A percentile compares a stretch with the other conserved stretches of the same genome.
phyloP scores from a whole-genome alignment of 768 basidiomycete species.

The Russula emetica region DNA sequence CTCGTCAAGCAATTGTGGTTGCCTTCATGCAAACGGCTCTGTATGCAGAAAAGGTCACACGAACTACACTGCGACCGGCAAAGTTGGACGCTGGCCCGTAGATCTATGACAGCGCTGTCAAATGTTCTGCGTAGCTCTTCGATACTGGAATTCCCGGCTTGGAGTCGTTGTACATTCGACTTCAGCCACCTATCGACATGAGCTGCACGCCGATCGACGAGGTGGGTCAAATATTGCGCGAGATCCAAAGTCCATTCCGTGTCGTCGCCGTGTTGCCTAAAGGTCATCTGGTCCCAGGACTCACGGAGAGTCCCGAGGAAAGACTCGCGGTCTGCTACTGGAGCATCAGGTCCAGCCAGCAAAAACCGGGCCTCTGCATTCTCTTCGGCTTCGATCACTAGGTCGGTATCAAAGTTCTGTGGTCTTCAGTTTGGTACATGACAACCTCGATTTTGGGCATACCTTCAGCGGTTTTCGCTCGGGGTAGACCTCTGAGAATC shows the following conservation, averaged over 20 bases:
- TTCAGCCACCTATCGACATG: constrained; percentile 52
- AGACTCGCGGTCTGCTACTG: constrained; percentile 31
- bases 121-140: constrained; percentile 45
- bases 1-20: constrained; percentile 49
- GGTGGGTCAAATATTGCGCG: constrained; percentile 37
- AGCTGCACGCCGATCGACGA: constrained; percentile 43
- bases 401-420: constrained; percentile 54
- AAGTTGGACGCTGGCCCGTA: constrained; percentile 45
- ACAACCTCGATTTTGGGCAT: not conserved
- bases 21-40: constrained; percentile 43
- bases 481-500: constrained; percentile 44
- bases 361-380: constrained; percentile 39
- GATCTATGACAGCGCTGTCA: constrained; percentile 43
- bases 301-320: constrained; percentile 30
- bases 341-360: constrained; percentile 29
- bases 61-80: constrained; percentile 46
- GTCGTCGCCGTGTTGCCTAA: constrained; percentile 40
- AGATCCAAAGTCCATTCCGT: constrained; percentile 42
- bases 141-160: constrained; percentile 41
- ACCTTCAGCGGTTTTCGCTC: constrained; percentile 51
- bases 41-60: constrained; percentile 51
- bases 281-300: constrained; percentile 35
- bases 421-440: not conserved
- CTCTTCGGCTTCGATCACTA: constrained; percentile 37
- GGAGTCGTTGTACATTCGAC: constrained; percentile 48